Evolutionary conservation across 495 filamentous ascomycete genomes (phyloP), one percentile per base, ranked within the genome.

Genomic region (Neurospora discreta): DNA sequence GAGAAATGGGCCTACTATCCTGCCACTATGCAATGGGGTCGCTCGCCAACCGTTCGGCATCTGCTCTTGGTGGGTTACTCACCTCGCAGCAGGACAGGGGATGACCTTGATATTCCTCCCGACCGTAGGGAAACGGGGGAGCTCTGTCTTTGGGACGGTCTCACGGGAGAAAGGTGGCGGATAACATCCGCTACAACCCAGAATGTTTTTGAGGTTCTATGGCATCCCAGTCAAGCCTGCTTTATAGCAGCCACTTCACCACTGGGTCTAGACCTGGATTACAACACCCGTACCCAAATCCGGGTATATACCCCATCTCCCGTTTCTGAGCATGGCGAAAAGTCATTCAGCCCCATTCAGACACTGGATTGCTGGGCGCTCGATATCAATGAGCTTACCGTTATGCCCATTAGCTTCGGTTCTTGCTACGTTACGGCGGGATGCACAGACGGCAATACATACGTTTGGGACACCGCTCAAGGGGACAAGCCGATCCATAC

Each of bases 371-470:
- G 93, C 76, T 82, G 87, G 20, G 95, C 95, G 0, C 74, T 87
- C 0, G 95, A 99, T 78, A 93, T 98, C 76, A 98, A 98, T 75
- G 92, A 94, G 75, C 84, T 98, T 6, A 88, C 89, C 0, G 82
- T 89, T 23, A 84, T 84, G 87, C 83, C 83, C 7, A 86, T 83
- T n/a, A 80, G 81, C 71, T 74, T 70, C 44, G 71, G 77, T n/a
- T 82, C 77, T 72, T 81, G 79, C 36, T 90, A 94, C 73, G 77
- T 97, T 39, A 91, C 93, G 2, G 92, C 92, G 5, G 91, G 92
- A 13, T 95, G 93, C 75, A 99, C 95, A 0, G 88, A 95, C 77
- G 91, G 93, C 3, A 88, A 84, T 7, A 91, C 90, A 0, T 94
- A 96, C 75, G 85, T 98, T 3, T 99, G 92, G 92, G 95, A 99